Evolutionary conservation across 495 filamentous ascomycete genomes (phyloP).

Genomic region (Copromyces sp.): DNA sequence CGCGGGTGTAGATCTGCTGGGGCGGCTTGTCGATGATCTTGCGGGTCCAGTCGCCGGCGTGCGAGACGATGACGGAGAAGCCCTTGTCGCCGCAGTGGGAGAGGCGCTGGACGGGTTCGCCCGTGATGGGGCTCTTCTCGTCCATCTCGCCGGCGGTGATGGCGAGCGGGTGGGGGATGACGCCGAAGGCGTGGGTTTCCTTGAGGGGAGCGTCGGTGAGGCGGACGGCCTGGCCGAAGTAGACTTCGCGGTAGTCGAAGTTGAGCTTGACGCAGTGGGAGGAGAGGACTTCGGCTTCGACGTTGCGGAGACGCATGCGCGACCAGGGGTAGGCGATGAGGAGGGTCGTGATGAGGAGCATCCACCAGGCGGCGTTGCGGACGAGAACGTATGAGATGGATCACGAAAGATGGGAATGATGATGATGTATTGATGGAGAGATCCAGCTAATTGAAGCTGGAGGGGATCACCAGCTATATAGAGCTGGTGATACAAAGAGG

Average conservation of each 20-base stretch:
- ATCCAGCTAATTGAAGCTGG: no score
- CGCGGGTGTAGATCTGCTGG: slow-evolving; percentile 45
- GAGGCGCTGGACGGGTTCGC: slow-evolving; percentile 45
- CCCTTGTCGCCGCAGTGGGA: slow-evolving; percentile 42
- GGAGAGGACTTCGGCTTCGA: slow-evolving; percentile 54
- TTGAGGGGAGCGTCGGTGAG: slow-evolving; percentile 49
- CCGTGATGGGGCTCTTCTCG: neutral
- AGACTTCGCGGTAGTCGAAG: slow-evolving; percentile 50
- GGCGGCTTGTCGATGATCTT: slow-evolving; percentile 52
- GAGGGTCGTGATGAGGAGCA: slow-evolving; percentile 48
- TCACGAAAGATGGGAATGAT: no score
- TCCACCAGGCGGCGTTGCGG: slow-evolving; percentile 56
- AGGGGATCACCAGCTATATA: no score
- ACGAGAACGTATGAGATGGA: no score
- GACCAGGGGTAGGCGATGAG: slow-evolving; percentile 60
- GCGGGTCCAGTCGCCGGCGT: slow-evolving; percentile 78
- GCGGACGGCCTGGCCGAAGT: slow-evolving; percentile 44
- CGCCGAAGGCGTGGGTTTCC: slow-evolving; percentile 79
- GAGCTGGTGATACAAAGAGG: no score
- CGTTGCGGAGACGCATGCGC: slow-evolving; percentile 48
- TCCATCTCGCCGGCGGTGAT: neutral
- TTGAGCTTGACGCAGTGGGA: slow-evolving; percentile 62
- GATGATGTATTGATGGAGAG: no score
- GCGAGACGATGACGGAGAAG: slow-evolving; percentile 64
- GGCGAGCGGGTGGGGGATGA: slow-evolving; percentile 45